Evolutionary conservation across 345 rosid genomes (phyloP), one percentile per base, ranked within the genome.

Genomic region (Brassica rapa): DNA sequence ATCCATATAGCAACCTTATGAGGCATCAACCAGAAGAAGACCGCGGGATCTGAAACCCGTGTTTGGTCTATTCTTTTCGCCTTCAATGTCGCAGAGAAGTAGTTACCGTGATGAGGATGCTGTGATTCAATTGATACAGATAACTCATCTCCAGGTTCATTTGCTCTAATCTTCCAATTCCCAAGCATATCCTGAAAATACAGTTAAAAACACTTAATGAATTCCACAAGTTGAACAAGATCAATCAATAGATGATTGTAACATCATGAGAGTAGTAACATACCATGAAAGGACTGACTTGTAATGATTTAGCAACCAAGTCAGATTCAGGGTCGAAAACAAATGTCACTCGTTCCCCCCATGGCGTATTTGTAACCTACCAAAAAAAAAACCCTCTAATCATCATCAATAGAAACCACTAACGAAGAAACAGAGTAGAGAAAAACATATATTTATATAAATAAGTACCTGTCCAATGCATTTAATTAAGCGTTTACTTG

Each of bases 1-100:
- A 94, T 92, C 97, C 97, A 94, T 32, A 91, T 12, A 0, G 93
- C 98, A 84, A 94, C 97, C 73, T 91, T 92, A 60, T 92, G 99
- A 79, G 99, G 99, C 97, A 94, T 90, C 85, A 92, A 82, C 98
- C 97, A 94, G 88, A 94, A 94, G 91, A 85, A 92, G 24, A 82
- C 41, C n/a, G 80, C 87, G 7, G 88, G 87, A 80, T 92, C 84
- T 6, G 72, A 82, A 23, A 71, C 83, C 8, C 8, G 67, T 2
- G 74, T 11, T 53, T 55, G 66, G 25, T 87, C 49, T 39, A 87
- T 65, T 86, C 83, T 83, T 80, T 87, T 89, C 19, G 89, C 92
- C 68, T 81, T 87, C 73, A 94, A 65, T 10, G 89, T 86, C 15
- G 98, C 98, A 4, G 85, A 77, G 85, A 94, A 94, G 80, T 83